phyloP scores from a whole-genome alignment of 805 yeast species.

The Wickerhamiella shivajii region DNA sequence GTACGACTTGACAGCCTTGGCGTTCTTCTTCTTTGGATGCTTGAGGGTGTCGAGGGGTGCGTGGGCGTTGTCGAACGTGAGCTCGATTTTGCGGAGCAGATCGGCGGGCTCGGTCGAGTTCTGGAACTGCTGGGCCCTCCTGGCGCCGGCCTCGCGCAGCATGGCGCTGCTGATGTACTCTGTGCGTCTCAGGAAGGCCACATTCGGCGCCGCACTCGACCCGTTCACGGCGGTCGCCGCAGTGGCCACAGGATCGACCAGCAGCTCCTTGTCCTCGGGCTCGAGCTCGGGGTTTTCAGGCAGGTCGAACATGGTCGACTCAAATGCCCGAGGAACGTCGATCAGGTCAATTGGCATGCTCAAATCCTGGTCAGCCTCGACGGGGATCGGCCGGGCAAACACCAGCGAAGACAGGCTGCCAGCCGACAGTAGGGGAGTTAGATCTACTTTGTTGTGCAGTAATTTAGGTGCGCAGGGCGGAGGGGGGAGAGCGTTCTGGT shows the following conservation, averaged over 20 bases:
- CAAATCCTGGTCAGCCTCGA: conserved; percentile 35
- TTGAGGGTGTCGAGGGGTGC: conserved; percentile 32
- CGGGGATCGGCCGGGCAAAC: conserved; percentile 34
- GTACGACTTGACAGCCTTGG: conserved; percentile 67
- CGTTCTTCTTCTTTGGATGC: conserved; percentile 66
- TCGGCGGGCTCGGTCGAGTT: conserved; percentile 36
- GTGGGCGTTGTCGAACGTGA: conserved; percentile 52
- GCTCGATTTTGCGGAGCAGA: conserved; percentile 58
- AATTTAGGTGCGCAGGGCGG: conserved; percentile 87
- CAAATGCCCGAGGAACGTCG: conserved; percentile 51
- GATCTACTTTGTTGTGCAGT: conserved; percentile 36
- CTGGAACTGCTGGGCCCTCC: not conserved
- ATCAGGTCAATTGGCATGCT: conserved; percentile 72
- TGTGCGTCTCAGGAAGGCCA: conserved; percentile 83
- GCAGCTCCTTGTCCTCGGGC: conserved; percentile 58
- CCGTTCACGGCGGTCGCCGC: conserved; percentile 10
- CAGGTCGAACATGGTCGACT: conserved; percentile 32
- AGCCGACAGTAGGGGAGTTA: conserved; percentile 36
- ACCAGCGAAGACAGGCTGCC: conserved; percentile 42
- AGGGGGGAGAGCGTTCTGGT: conserved; percentile 78
- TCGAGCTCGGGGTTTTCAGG: conserved; percentile 39
- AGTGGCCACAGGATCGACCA: conserved; percentile 62
- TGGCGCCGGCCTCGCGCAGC: conserved; percentile 14
- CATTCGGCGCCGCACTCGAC: conserved; percentile 24
- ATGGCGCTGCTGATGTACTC: conserved; percentile 56